Evolutionary conservation across 805 yeast species (phyloP).

Genomic region (Wickerhamomyces ciferrii): DNA sequence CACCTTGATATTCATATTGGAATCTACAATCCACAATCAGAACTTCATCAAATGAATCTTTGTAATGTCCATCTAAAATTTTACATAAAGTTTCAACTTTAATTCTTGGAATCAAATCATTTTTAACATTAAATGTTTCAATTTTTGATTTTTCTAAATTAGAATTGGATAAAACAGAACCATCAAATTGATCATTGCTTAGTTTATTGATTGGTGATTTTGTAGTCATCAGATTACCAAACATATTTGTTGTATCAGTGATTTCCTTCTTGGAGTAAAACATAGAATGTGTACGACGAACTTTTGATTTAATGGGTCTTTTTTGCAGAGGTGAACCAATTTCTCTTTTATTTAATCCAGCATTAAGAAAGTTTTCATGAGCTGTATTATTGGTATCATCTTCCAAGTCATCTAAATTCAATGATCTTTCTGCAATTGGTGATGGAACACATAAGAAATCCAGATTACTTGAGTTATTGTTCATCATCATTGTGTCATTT

Average conservation of each 20-base stretch:
- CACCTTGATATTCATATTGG: slow-evolving; percentile 88
- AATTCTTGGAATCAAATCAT: slow-evolving; percentile 70
- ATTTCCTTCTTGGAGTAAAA: slow-evolving; percentile 51
- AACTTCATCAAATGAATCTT: slow-evolving; percentile 34
- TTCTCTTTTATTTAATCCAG: slow-evolving; percentile 21
- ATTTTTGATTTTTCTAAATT: slow-evolving; percentile 27
- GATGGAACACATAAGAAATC: slow-evolving; percentile 22
- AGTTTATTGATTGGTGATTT: slow-evolving; percentile 5
- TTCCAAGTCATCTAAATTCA: slow-evolving; percentile 1
- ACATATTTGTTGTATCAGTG: slow-evolving; percentile 28
- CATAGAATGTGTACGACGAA: slow-evolving; percentile 66
- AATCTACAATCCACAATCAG: slow-evolving; percentile 84
- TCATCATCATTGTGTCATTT: slow-evolving; percentile 3
- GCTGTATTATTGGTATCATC: slow-evolving; percentile 8
- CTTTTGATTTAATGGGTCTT: slow-evolving; percentile 28
- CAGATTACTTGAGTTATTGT: slow-evolving; percentile 3
- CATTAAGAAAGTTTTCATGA: slow-evolving; percentile 1
- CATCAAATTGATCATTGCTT: slow-evolving; percentile 8
- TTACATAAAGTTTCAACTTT: slow-evolving; percentile 50
- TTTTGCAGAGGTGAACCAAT: slow-evolving; percentile 35
- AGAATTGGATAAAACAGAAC: slow-evolving; percentile 8
- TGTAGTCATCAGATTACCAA: slow-evolving; percentile 21
- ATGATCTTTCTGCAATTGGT: slow-evolving; percentile 17
- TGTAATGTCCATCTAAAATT: slow-evolving; percentile 52
- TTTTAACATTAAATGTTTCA: slow-evolving; percentile 36